Base-by-base conservation (phyloP, 805 yeast genomes). In the Metschnikowia drakensbergensis region DNA sequence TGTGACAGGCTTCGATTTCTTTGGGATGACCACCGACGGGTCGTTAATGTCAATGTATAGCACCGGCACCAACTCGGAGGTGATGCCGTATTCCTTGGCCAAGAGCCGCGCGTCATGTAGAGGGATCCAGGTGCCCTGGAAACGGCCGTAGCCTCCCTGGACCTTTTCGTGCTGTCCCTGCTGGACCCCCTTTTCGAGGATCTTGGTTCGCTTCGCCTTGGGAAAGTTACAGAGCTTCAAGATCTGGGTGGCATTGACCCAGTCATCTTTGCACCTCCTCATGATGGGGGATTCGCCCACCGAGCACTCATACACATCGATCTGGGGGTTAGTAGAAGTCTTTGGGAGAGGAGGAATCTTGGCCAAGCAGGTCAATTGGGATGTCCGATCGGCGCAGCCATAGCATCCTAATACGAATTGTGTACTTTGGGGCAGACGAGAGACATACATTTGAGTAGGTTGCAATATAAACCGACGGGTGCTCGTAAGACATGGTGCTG, bases 51-150 rank as follows among this genome's bases (percentile, higher is more conserved):
- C 73, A 29, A 72, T 59, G 54, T 60, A 72, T 47, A 73, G 59
- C 17, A 72, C 76, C 2, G 77, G 77, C 5, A 74, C 75, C 49
- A 61, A 54, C 36, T 69, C 75, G 3, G 71, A 64, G 2, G 71
- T 58, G 10, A 72, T 63, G 4, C 72, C 72, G 54, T 72, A 71
- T 38, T 60, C 67, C n/a, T 60, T 58, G 6, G 78, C 77, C 47
- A 72, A 60, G 41, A 64, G 57, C 43, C 62, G 68, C 0, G 96
- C 97, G 43, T 87, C 80, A 5, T 76, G 81, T 53, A 88, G 67
- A 0, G 97, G 97, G 6, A 91, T 91, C 97, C 97, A 91, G 2
- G 97, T 91, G 13, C 97, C 97, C 66, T 92, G 98, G 66, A 90
- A 92, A 62, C 91, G 84, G 46, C 98, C 98, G 64, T 90, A 91